Evolutionary conservation across 2,329 filamentous ascomycete genomes (phyloP).

Genomic region (Xylariaceae sp.): DNA sequence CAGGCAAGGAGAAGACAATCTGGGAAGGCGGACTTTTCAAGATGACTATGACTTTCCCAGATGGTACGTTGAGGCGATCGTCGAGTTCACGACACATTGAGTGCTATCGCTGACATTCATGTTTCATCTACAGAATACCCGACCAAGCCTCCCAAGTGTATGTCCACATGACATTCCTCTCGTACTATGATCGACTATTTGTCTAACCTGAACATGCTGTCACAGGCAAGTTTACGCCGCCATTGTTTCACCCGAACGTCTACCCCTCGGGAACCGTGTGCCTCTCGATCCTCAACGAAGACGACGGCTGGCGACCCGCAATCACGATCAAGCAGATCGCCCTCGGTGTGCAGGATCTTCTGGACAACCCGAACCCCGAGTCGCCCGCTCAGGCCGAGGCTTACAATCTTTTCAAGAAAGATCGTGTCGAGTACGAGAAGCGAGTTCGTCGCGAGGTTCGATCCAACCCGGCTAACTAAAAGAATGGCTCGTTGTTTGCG

Average conservation of each 20-base stretch:
- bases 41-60: slow-evolving; percentile 84
- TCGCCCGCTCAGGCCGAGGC: slow-evolving; percentile 95
- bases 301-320: slow-evolving; percentile 96
- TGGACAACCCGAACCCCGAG: slow-evolving; percentile 95
- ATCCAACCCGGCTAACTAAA: slow-evolving; percentile 69
- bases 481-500: background rate
- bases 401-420: slow-evolving; percentile 94
- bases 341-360: slow-evolving; percentile 88
- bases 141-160: slow-evolving; percentile 98
- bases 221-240: slow-evolving; percentile 89
- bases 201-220: slow-evolving; percentile 8
- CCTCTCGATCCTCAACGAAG: slow-evolving; percentile 94
- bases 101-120: slow-evolving; percentile 11
- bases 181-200: slow-evolving; percentile 1
- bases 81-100: background rate
- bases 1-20: slow-evolving; percentile 92
- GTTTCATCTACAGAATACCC: slow-evolving; percentile 68
- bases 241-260: slow-evolving; percentile 96
- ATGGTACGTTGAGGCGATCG: slow-evolving; percentile 57
- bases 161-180: slow-evolving; percentile 33
- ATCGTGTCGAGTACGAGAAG: slow-evolving; percentile 79
- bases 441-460: slow-evolving; percentile 80
- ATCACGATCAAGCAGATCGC: slow-evolving; percentile 99
- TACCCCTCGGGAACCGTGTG: slow-evolving; percentile 98
- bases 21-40: slow-evolving; percentile 99